A percentile compares a stretch with the other conserved stretches of the same genome.
phyloP scores from a whole-genome alignment of 352 stramenopile genomes.

The Pythium myriotylum region DNA sequence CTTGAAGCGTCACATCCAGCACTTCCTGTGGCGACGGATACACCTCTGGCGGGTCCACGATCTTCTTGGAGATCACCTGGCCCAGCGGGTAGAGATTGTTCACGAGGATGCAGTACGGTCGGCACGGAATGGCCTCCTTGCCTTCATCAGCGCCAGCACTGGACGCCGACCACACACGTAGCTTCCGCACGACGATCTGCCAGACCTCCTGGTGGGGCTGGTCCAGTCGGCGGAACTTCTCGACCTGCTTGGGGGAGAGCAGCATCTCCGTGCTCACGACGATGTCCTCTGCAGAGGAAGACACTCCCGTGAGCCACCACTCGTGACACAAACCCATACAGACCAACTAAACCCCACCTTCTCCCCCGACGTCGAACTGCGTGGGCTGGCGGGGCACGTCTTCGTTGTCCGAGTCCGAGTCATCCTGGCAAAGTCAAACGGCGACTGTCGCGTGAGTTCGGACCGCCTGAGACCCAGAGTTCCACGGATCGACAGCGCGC shows the following conservation, averaged over 20 bases:
- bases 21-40: conserved; percentile 74
- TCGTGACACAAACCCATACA: too few species aligned
- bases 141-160: conserved; percentile 59
- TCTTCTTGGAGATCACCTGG: conserved; percentile 87
- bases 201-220: conserved; percentile 85
- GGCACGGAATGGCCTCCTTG: conserved; percentile 64
- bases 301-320: too few species aligned
- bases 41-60: conserved; percentile 77
- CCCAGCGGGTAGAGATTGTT: conserved; percentile 88
- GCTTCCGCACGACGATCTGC: conserved; percentile 85
- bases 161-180: conserved; percentile 87
- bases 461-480: neutral
- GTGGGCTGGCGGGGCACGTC: conserved; percentile 68
- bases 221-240: conserved; percentile 72
- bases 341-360: conserved; percentile 42
- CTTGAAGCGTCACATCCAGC: conserved; percentile 69
- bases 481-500: neutral
- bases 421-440: conserved; percentile 32
- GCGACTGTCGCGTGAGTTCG: conserved; percentile 14
- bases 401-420: conserved; percentile 57
- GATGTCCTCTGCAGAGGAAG: conserved; percentile 67
- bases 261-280: conserved; percentile 78
- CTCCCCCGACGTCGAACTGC: conserved; percentile 80
- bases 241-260: conserved; percentile 54
- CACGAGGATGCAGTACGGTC: conserved; percentile 84